Evolutionary conservation across 2,329 filamentous ascomycete genomes (phyloP).

Genomic region (Myriangium duriaei): DNA sequence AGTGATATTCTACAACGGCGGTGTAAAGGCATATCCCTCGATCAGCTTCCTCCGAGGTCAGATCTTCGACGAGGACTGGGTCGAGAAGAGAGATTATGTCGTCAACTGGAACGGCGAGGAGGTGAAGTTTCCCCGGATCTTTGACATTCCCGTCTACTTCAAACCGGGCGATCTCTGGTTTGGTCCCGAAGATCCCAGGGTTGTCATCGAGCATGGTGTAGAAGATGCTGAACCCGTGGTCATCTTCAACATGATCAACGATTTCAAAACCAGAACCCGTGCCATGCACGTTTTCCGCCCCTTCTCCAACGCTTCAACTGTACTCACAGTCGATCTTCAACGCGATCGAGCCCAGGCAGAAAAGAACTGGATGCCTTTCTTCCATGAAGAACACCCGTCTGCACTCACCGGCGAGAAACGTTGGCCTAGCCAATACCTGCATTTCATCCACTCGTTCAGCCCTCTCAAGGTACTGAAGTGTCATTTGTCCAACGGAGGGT

Average conservation of each 20-base stretch:
- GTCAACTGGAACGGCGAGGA: constrained; percentile 15
- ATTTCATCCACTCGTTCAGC: neutral
- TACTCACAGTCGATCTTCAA: constrained; percentile 17
- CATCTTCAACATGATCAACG: constrained; percentile 19
- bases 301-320: constrained; percentile 15
- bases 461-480: neutral
- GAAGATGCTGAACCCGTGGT: constrained; percentile 18
- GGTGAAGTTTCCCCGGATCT: constrained; percentile 15
- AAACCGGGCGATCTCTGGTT: constrained; percentile 12
- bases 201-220: constrained; percentile 16
- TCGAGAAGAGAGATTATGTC: constrained; percentile 13
- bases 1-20: constrained; percentile 10
- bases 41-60: constrained; percentile 19
- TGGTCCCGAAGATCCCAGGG: constrained; percentile 18
- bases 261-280: constrained; percentile 12
- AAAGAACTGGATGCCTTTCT: constrained; percentile 19
- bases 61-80: constrained; percentile 17
- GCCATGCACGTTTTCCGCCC: constrained; percentile 17
- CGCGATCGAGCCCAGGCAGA: too few relatives aligned
- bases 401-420: constrained; percentile 8
- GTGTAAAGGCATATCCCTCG: constrained; percentile 13
- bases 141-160: constrained; percentile 15
- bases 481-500: neutral
- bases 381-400: constrained; percentile 12
- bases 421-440: neutral